Conservation (phyloP, 257 asterid species). For the Scutellaria galericulata region DNA sequence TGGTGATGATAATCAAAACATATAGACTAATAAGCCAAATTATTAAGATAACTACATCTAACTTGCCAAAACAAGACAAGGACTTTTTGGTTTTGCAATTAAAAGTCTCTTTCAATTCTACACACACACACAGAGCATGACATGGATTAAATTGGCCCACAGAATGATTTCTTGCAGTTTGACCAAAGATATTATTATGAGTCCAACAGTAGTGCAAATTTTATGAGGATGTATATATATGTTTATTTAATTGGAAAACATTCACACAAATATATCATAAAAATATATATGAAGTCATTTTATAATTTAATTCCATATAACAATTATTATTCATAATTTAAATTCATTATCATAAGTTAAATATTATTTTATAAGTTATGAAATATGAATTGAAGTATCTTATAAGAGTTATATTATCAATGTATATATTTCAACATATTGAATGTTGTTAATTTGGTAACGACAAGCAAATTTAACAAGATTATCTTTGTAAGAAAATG, state of each 20-base stretch:
- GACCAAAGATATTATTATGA: conserved; percentile 24
- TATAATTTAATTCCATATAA: too few species aligned
- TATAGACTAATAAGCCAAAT: too few species aligned
- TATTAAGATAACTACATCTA: background rate
- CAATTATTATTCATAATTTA: too few species aligned
- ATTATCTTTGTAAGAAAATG: conserved; percentile 37
- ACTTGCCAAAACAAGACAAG: background rate
- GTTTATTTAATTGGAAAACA: conserved; percentile 30
- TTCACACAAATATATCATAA: background rate
- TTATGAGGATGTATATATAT: background rate
- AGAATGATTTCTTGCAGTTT: conserved; percentile 35
- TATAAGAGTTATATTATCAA: too few species aligned
- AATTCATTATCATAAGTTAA: background rate
- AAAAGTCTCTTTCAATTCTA: conserved; percentile 25
- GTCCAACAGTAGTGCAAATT: too few species aligned
- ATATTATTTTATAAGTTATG: too few species aligned
- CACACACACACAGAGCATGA: conserved; percentile 27
- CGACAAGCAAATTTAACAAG: conserved; percentile 40
- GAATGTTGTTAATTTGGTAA: conserved; percentile 45
- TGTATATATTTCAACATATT: background rate
- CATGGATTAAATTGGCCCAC: conserved; percentile 38
- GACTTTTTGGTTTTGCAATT: background rate
- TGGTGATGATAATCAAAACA: too few species aligned
- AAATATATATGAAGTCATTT: background rate
- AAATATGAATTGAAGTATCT: too few species aligned